Conservation (phyloP, 2,329 filamentous ascomycete genomes). For the Stemphylium beticola region DNA sequence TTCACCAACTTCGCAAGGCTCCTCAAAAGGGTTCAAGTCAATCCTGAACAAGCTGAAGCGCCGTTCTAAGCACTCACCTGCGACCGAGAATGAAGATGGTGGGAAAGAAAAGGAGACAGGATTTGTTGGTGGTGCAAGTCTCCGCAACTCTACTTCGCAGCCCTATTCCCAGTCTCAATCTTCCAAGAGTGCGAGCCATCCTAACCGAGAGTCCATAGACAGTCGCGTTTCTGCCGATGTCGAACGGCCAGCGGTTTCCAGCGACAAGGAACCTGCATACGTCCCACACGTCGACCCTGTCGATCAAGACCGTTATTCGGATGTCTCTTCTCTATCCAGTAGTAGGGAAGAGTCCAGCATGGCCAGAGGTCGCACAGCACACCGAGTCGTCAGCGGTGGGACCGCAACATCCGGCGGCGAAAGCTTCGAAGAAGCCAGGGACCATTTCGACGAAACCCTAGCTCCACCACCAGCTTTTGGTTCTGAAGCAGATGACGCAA, state of each 20-base stretch:
- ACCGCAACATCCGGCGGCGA: constrained; percentile 49
- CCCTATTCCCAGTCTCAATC: constrained; percentile 20
- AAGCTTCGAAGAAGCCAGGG: constrained; percentile 61
- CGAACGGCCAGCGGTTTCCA: constrained; percentile 18
- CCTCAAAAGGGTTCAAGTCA: constrained; percentile 46
- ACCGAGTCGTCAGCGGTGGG: constrained; percentile 34
- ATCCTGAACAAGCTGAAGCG: constrained; percentile 50
- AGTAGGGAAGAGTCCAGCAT: constrained; percentile 13
- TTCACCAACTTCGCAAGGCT: constrained; percentile 37
- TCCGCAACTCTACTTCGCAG: constrained; percentile 33
- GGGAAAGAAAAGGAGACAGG: constrained; percentile 40
- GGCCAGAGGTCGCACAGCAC: constrained; percentile 29
- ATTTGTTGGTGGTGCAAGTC: constrained; percentile 54
- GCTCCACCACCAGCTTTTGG: constrained; percentile 50
- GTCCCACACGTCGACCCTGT: constrained; percentile 18
- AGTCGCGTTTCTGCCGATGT: constrained; percentile 5
- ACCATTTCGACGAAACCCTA: constrained; percentile 56
- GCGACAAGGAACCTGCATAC: constrained; percentile 21
- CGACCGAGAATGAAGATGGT: constrained; percentile 17
- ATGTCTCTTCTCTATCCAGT: constrained; percentile 46
- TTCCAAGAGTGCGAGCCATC: constrained; percentile 6
- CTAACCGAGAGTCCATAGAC: constrained; percentile 14
- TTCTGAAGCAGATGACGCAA: constrained; percentile 28
- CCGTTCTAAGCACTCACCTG: constrained; percentile 42
- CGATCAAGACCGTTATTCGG: constrained; percentile 29